Evolutionary conservation across 768 basidiomycete species (phyloP).

Genomic region (Tricholoma sp.): DNA sequence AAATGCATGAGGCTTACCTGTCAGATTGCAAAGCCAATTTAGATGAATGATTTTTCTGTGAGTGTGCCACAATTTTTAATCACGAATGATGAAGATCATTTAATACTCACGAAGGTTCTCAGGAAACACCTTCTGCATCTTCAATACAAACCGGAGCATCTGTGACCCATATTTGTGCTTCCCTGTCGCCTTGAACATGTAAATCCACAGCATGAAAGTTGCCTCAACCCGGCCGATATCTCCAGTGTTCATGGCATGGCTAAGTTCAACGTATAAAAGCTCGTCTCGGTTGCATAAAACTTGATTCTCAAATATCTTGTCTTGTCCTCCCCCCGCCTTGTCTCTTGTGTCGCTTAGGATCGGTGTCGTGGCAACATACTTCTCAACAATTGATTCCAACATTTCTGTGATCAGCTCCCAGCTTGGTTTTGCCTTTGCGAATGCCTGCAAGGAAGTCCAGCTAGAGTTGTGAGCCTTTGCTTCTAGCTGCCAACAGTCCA

Average conservation of each 20-base stretch:
- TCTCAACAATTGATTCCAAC: constrained; percentile 8
- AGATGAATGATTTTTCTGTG: not conserved
- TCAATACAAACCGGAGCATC: constrained; percentile 19
- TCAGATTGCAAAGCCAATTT: constrained; percentile 1
- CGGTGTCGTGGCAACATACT: constrained; percentile 7
- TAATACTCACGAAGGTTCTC: not conserved
- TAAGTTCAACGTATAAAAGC: constrained; percentile 27
- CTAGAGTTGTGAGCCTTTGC: constrained; percentile 1
- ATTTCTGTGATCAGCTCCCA: constrained; percentile 14
- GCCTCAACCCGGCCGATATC: constrained; percentile 23
- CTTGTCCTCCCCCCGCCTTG: constrained; percentile 4
- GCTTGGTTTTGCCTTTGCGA: constrained; percentile 17
- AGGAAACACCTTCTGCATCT: constrained; percentile 9
- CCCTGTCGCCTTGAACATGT: constrained; percentile 22
- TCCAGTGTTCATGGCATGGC: constrained; percentile 20
- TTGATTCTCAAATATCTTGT: constrained; percentile 16
- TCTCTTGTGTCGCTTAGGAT: not conserved
- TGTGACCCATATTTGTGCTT: constrained; percentile 2
- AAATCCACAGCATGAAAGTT: constrained; percentile 18
- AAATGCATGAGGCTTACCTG: constrained; percentile 17
- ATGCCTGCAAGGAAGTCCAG: constrained; percentile 14
- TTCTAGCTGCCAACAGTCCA: constrained; percentile 22
- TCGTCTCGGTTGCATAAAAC: constrained; percentile 15
- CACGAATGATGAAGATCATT: not conserved
- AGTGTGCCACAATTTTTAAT: not conserved